Conservation (phyloP, 257 asterid species). For the Nicotiana benthamiana region DNA sequence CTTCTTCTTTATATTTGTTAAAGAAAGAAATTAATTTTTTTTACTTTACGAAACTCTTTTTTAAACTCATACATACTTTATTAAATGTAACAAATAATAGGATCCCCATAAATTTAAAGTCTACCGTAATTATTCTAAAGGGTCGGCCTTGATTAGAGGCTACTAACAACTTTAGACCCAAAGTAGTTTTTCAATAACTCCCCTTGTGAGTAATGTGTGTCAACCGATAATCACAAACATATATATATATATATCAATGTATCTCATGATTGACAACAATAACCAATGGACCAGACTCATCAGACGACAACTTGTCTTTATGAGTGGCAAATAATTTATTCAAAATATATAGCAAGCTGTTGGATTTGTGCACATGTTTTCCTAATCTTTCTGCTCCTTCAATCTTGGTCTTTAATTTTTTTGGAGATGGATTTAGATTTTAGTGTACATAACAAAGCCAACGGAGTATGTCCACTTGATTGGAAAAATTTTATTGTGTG, state of each 20-base stretch:
- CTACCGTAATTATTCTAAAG: too few species aligned
- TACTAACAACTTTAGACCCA: background rate
- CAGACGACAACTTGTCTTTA: background rate
- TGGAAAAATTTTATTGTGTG: too few species aligned
- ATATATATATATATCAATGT: background rate
- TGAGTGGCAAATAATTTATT: background rate
- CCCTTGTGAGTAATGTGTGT: background rate
- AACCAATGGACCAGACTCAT: background rate
- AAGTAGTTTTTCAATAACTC: background rate
- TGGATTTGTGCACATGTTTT: background rate
- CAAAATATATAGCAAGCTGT: background rate
- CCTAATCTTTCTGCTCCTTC: background rate
- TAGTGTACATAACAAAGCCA: background rate
- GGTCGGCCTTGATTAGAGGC: too few species aligned
- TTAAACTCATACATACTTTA: too few species aligned
- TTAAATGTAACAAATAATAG: too few species aligned
- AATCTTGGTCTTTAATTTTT: background rate
- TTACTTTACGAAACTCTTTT: too few species aligned
- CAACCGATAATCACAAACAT: background rate
- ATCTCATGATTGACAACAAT: background rate
- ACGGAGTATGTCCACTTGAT: background rate
- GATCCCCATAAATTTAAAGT: too few species aligned
- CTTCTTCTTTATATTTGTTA: too few species aligned
- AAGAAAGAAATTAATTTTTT: too few species aligned
- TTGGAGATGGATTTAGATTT: background rate